phyloP scores from a whole-genome alignment of 176 grass and related monocot genomes.

The Aegilops speltoides region DNA sequence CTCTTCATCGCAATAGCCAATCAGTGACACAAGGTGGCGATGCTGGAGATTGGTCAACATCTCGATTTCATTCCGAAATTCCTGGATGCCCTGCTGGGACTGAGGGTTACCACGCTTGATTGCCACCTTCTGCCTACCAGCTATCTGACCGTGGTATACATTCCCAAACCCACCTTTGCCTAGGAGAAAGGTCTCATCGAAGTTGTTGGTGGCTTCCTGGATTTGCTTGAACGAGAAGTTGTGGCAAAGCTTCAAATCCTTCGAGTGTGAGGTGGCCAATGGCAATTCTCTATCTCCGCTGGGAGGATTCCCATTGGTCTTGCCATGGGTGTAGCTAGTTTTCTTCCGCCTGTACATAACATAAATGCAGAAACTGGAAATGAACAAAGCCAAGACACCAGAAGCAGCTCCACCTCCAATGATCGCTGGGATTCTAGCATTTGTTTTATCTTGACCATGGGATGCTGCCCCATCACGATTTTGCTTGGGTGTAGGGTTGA shows the following conservation, averaged over 20 bases:
- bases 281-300: neutral
- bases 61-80: conserved; percentile 54
- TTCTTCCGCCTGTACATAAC: neutral
- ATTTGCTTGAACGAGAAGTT: neutral
- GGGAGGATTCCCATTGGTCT: neutral
- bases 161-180: conserved; percentile 19
- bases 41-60: conserved; percentile 45
- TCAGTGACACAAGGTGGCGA: conserved; percentile 50
- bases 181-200: neutral
- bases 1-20: conserved; percentile 48
- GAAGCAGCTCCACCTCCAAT: neutral
- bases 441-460: neutral
- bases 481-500: neutral
- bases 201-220: conserved; percentile 6
- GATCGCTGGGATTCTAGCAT: neutral
- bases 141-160: neutral
- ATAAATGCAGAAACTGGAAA: neutral
- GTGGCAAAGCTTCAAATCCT: neutral
- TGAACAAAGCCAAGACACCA: neutral
- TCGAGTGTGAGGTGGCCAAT: neutral
- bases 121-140: neutral
- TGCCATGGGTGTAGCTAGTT: neutral
- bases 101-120: conserved; percentile 38
- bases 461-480: neutral
- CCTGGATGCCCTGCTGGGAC: conserved; percentile 37